These are phyloP conservation scores for Excoecaria cochinchinensis DNA, from an alignment of 345 rosid species.

Conservation along the genomic window DNA sequence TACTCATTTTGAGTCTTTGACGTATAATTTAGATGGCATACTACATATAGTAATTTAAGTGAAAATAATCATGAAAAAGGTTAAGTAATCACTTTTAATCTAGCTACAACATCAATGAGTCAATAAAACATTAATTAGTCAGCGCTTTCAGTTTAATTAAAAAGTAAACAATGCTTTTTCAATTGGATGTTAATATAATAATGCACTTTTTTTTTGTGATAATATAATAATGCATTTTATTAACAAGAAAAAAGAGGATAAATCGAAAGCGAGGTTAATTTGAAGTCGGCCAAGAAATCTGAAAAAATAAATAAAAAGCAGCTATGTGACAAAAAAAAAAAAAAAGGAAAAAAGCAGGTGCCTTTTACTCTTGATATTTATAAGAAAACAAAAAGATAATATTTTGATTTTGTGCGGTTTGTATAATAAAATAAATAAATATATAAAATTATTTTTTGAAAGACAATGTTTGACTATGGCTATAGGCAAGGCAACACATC, in stretches of 20 bases:
- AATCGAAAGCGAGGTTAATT: neutral
- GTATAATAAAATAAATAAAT: neutral
- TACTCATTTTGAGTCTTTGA: too few species aligned
- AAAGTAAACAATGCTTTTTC: too few species aligned
- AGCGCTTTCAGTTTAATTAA: too few species aligned
- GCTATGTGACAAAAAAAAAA: neutral
- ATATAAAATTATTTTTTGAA: neutral
- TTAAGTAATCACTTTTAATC: too few species aligned
- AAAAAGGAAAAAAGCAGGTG: neutral
- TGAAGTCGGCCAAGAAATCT: conserved; percentile 20
- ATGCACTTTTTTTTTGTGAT: too few species aligned
- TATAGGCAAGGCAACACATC: neutral
- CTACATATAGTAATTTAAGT: too few species aligned
- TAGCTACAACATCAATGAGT: too few species aligned
- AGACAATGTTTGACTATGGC: conserved; percentile 21
- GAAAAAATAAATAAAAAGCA: neutral
- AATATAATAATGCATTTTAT: too few species aligned
- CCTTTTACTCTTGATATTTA: neutral
- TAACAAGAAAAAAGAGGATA: neutral
- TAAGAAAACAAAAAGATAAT: neutral
- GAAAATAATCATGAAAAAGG: too few species aligned
- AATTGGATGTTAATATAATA: too few species aligned
- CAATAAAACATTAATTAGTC: too few species aligned
- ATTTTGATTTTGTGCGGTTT: neutral
- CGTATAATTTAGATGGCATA: too few species aligned